Evolutionary conservation across 1,284 basidiomycete species (phyloP).

Genomic region (Ceratobasidium sp.): DNA sequence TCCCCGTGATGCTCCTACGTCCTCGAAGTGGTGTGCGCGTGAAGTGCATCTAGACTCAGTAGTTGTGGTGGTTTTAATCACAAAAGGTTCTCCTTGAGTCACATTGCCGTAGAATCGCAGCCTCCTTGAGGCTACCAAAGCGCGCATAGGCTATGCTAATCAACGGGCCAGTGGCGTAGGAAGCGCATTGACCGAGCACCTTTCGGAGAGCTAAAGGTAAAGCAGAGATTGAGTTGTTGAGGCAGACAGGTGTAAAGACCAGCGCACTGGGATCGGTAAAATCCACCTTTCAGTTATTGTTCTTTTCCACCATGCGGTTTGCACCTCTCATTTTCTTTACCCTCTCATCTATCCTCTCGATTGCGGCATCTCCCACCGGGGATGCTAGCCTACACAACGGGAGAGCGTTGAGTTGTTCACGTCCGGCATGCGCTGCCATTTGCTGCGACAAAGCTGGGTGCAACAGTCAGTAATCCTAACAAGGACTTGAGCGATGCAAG

Average conservation of each 20-base stretch:
- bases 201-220: too few species aligned
- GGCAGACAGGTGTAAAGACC: too few species aligned
- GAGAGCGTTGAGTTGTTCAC: background rate
- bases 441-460: conserved; percentile 3
- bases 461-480: background rate
- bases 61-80: too few species aligned
- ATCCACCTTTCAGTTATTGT: background rate
- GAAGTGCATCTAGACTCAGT: background rate
- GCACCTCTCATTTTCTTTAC: background rate
- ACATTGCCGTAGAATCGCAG: too few species aligned
- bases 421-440: background rate
- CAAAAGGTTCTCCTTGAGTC: too few species aligned
- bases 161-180: too few species aligned
- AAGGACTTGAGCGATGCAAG: background rate
- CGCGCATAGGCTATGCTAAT: too few species aligned
- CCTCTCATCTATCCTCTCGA: background rate
- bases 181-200: too few species aligned
- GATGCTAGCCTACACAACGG: background rate
- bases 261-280: too few species aligned
- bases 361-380: background rate
- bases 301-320: conserved; percentile 1
- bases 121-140: too few species aligned
- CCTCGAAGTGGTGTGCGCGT: background rate
- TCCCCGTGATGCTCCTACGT: too few species aligned
- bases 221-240: too few species aligned